Evolutionary conservation across 176 grass and related monocot genomes (phyloP).

Genomic region (Carex pumila): DNA sequence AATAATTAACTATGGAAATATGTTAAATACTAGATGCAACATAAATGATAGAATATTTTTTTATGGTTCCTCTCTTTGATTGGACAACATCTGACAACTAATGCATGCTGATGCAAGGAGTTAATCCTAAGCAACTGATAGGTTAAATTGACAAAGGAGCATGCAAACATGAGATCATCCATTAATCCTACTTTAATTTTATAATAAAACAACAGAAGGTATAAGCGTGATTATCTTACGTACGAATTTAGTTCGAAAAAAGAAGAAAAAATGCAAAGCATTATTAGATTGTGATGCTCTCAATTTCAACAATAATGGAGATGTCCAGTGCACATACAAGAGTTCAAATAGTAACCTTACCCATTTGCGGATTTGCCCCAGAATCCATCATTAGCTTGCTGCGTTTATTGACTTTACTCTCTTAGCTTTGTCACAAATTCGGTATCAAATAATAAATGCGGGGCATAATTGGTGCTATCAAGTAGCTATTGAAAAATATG

Average conservation of each 20-base stretch:
- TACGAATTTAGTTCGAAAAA: background rate
- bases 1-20: background rate
- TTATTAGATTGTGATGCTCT: background rate
- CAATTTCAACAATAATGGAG: background rate
- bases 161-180: background rate
- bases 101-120: background rate
- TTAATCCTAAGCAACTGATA: background rate
- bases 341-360: background rate
- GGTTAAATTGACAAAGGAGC: background rate
- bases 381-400: background rate
- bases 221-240: background rate
- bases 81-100: background rate
- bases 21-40: background rate
- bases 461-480: background rate
- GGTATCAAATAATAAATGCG: background rate
- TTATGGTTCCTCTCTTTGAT: background rate
- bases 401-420: background rate
- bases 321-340: background rate
- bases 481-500: too few species aligned
- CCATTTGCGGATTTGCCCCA: background rate
- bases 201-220: background rate
- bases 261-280: background rate
- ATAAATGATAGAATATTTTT: background rate
- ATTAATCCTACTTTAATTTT: background rate
- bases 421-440: background rate